These are phyloP conservation scores for Entomortierella beljakovae DNA, from an alignment of 192 early-diverging fungal species.

Conservation along the genomic window DNA sequence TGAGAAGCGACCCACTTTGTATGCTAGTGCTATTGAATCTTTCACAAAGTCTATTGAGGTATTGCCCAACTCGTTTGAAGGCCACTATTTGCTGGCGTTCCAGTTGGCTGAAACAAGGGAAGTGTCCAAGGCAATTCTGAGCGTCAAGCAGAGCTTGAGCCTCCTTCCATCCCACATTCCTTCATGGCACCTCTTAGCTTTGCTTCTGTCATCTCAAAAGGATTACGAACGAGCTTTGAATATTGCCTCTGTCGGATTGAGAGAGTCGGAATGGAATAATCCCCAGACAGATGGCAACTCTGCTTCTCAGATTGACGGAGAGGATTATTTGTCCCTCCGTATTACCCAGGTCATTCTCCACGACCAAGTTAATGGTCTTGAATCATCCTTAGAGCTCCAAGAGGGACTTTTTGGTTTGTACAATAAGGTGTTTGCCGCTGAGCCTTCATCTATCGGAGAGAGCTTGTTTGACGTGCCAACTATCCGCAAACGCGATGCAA, in stretches of 20 bases:
- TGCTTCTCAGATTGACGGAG: constrained; percentile 61
- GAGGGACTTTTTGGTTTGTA: constrained; percentile 74
- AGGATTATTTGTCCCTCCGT: constrained; percentile 69
- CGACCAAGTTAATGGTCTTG: constrained; percentile 63
- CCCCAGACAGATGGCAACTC: constrained; percentile 25
- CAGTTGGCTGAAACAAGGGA: constrained; percentile 78
- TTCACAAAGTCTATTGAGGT: constrained; percentile 65
- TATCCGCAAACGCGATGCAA: constrained; percentile 24
- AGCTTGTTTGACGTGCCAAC: constrained; percentile 43
- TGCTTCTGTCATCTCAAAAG: constrained; percentile 74
- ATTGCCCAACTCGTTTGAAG: constrained; percentile 63
- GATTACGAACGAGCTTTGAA: constrained; percentile 72
- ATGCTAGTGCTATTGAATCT: constrained; percentile 66
- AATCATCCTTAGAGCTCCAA: constrained; percentile 63
- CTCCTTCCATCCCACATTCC: constrained; percentile 67
- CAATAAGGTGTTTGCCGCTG: constrained; percentile 59
- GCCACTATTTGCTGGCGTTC: constrained; percentile 74
- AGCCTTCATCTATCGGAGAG: constrained; percentile 23
- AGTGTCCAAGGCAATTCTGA: constrained; percentile 63
- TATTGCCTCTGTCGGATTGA: constrained; percentile 70
- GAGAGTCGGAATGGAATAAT: constrained; percentile 65
- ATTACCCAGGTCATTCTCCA: constrained; percentile 70
- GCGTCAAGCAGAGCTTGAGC: constrained; percentile 65
- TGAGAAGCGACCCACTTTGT: constrained; percentile 69
- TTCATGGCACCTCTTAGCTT: constrained; percentile 81